Conservation (phyloP, 1,284 basidiomycete species). For the Rhizoctonia solani region DNA sequence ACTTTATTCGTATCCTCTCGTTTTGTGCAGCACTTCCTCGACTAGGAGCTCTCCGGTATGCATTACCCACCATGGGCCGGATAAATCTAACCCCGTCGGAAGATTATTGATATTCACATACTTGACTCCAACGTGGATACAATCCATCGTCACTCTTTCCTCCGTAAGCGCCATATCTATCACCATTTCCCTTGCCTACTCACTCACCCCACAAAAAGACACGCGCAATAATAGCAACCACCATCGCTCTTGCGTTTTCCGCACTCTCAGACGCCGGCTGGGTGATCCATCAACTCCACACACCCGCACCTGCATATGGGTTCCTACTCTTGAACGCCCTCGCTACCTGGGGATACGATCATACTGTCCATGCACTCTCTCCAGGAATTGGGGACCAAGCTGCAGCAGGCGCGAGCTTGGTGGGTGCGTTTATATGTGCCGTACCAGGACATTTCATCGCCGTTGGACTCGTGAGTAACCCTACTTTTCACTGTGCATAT, state of each 20-base stretch:
- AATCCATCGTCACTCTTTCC: constrained; percentile 54
- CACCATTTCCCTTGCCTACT: not conserved
- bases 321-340: constrained; percentile 26
- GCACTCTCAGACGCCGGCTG: constrained; percentile 21
- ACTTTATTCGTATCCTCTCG: constrained; percentile 28
- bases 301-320: constrained; percentile 28
- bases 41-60: constrained; percentile 21
- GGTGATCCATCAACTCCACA: constrained; percentile 23
- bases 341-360: constrained; percentile 26
- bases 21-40: constrained; percentile 27
- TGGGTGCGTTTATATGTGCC: constrained; percentile 32
- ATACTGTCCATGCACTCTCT: constrained; percentile 22
- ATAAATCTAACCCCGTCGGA: constrained; percentile 53
- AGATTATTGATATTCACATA: constrained; percentile 70
- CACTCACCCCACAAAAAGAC: not conserved
- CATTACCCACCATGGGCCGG: not conserved
- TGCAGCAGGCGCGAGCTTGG: constrained; percentile 7
- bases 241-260: constrained; percentile 29
- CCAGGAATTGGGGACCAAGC: constrained; percentile 2
- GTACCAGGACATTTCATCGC: constrained; percentile 33
- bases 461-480: constrained; percentile 16
- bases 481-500: not conserved
- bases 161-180: constrained; percentile 49
- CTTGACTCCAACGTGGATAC: constrained; percentile 66
- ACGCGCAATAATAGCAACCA: constrained; percentile 18